Conservation (phyloP, 345 rosid species). For the Syzygium aqueum region DNA sequence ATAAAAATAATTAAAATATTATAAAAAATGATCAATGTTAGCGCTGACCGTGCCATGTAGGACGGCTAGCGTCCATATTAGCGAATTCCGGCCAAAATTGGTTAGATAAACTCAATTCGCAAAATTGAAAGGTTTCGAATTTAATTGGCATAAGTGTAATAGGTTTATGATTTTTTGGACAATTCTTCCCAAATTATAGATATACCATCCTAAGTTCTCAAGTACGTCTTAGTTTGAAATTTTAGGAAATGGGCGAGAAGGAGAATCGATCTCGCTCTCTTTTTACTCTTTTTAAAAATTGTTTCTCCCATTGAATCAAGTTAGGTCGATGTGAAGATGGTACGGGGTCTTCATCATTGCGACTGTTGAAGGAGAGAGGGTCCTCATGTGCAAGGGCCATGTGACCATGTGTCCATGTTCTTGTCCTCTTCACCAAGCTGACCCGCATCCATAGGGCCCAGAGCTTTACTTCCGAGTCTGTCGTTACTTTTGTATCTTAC, state of each 20-base stretch:
- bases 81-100: too few species aligned
- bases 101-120: too few species aligned
- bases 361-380: not conserved
- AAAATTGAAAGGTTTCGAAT: too few species aligned
- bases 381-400: conserved; percentile 49
- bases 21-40: too few species aligned
- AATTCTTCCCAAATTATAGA: not conserved
- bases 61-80: too few species aligned
- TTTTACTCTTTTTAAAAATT: not conserved
- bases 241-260: not conserved
- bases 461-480: not conserved
- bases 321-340: not conserved
- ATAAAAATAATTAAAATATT: too few species aligned
- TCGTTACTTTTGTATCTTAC: not conserved
- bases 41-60: too few species aligned
- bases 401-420: conserved; percentile 39
- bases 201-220: not conserved
- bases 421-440: conserved; percentile 6
- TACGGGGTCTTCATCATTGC: conserved; percentile 3
- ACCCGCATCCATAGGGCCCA: conserved; percentile 11
- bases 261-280: not conserved
- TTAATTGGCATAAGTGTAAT: too few species aligned
- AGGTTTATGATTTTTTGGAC: too few species aligned
- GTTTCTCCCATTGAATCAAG: not conserved
- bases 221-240: not conserved